Evolutionary conservation across 208 protist species (phyloP), one percentile per base, ranked within the genome.

Genomic region (Trypanosomatidae sp.): DNA sequence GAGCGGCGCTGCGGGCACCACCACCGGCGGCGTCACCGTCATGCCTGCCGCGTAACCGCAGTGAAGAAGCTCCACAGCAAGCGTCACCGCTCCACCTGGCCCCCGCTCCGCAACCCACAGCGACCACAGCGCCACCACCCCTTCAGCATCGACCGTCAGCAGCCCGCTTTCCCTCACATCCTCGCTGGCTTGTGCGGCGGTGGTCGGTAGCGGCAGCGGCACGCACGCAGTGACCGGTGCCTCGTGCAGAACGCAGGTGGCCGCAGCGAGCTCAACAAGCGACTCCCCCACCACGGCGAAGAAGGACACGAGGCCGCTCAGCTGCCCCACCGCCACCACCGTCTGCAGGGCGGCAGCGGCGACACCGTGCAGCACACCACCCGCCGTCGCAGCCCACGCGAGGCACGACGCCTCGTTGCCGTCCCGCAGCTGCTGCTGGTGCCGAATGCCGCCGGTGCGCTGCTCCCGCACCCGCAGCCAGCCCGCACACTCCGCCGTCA

Each of bases 401-500:
- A 83, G 49, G 41, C 79, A 82, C 33, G 80, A 74, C 3, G 69
- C 71, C 69, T 90, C 80, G 44, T 76, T 67, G 15, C 74, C 71
- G 28, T 76, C 76, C 8, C 62, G 73, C 52, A 90, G 74, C 36
- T 69, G 82, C 55, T 81, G 79, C 65, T 90, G 85, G 49, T 87
- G 70, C 4, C 72, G 82, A 55, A 90, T 80, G 19, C 60, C 44
- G 49, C 85, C 85, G 2, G 74, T 77, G 30, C 70, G 69, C 62
- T 72, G 69, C 74, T 84, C 85, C 55, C 85, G 85, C 70, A 90
- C 69, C 28, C 82, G 82, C 71, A 90, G 59, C 85, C 85, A 86
- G 1, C 82, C 82, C 0, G 74, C 85, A n/a, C 66, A 74, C 80
- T 90, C 82, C 22, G 73, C 74, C 50, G 77, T 82, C 73, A 85